Evolutionary conservation across 768 basidiomycete genomes (phyloP).

Genomic region (Tubosaeta brunneosetosa): DNA sequence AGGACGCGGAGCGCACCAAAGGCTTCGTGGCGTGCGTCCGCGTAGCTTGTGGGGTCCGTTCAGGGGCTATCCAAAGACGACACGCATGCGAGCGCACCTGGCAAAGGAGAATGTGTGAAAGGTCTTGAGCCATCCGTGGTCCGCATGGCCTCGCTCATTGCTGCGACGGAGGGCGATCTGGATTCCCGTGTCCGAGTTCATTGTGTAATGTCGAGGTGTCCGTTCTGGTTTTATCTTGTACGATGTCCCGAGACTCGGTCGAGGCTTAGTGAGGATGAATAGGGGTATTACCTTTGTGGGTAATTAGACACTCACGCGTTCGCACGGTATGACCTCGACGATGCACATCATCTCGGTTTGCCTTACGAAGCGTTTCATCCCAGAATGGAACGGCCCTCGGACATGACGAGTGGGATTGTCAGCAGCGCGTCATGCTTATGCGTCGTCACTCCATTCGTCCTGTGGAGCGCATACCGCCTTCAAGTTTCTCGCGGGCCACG

Average conservation of each 20-base stretch:
- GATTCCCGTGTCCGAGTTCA: slow-evolving; percentile 17
- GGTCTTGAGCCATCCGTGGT: slow-evolving; percentile 85
- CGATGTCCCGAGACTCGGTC: background rate
- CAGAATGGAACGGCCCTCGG: background rate
- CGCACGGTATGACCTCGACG: slow-evolving; percentile 13
- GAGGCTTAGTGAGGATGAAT: slow-evolving; percentile 9
- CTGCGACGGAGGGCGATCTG: slow-evolving; percentile 52
- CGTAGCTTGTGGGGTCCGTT: slow-evolving; percentile 39
- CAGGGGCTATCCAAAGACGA: slow-evolving; percentile 10
- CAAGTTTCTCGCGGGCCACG: background rate
- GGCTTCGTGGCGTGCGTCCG: slow-evolving; percentile 48
- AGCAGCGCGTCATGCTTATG: background rate
- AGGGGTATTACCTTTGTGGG: slow-evolving; percentile 22
- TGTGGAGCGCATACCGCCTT: too few species aligned
- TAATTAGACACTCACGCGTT: slow-evolving; percentile 20
- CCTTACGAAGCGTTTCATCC: background rate
- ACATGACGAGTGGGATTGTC: background rate
- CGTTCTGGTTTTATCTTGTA: background rate
- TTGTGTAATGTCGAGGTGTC: background rate
- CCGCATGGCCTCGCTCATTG: slow-evolving; percentile 62
- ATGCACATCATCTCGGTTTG: background rate
- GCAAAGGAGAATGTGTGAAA: slow-evolving; percentile 84
- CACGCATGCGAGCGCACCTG: slow-evolving; percentile 37
- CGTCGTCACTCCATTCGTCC: too few species aligned
- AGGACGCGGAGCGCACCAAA: slow-evolving; percentile 83